These are phyloP conservation scores for Somion occarium DNA, from an alignment of 1,284 basidiomycete genomes.

Conservation along the genomic window DNA sequence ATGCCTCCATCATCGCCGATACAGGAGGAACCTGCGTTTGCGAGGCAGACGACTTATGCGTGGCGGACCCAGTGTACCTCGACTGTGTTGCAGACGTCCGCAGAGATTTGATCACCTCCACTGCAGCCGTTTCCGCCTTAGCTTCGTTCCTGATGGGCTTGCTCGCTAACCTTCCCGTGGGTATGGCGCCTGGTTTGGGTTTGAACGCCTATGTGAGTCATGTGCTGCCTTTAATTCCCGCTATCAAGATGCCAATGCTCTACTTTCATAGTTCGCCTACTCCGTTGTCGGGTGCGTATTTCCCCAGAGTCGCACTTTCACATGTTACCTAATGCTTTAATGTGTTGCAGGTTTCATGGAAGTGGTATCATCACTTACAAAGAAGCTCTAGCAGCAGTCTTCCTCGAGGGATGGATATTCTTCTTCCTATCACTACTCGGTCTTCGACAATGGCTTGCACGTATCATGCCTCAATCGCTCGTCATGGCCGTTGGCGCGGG, in stretches of 20 bases:
- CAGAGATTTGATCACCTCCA: slow-evolving; percentile 73
- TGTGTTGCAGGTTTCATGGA: slow-evolving; percentile 51
- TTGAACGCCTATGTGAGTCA: slow-evolving; percentile 76
- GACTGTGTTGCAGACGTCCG: slow-evolving; percentile 63
- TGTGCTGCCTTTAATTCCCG: not conserved
- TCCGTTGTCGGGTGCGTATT: slow-evolving; percentile 66
- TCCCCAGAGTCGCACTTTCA: not conserved
- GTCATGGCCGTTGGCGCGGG: slow-evolving; percentile 83
- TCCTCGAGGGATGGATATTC: slow-evolving; percentile 87
- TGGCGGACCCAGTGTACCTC: slow-evolving; percentile 57
- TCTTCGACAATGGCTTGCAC: slow-evolving; percentile 86
- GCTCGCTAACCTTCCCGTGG: slow-evolving; percentile 82
- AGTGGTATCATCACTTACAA: slow-evolving; percentile 72
- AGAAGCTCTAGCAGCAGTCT: slow-evolving; percentile 85
- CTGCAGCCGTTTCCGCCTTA: slow-evolving; percentile 75
- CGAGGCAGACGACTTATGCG: slow-evolving; percentile 44
- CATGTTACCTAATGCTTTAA: slow-evolving; percentile 2
- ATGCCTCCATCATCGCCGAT: slow-evolving; percentile 72
- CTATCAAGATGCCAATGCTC: not conserved
- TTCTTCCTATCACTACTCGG: slow-evolving; percentile 79
- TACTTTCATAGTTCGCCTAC: slow-evolving; percentile 68
- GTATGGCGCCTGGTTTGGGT: slow-evolving; percentile 75
- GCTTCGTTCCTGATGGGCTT: slow-evolving; percentile 80
- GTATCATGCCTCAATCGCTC: slow-evolving; percentile 85
- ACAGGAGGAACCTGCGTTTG: slow-evolving; percentile 85